A percentile compares a stretch with the other conserved stretches of the same genome.
Evolutionary conservation across 176 grass and related monocot genomes (phyloP).

Genomic region (Chrysopogon serrulatus): DNA sequence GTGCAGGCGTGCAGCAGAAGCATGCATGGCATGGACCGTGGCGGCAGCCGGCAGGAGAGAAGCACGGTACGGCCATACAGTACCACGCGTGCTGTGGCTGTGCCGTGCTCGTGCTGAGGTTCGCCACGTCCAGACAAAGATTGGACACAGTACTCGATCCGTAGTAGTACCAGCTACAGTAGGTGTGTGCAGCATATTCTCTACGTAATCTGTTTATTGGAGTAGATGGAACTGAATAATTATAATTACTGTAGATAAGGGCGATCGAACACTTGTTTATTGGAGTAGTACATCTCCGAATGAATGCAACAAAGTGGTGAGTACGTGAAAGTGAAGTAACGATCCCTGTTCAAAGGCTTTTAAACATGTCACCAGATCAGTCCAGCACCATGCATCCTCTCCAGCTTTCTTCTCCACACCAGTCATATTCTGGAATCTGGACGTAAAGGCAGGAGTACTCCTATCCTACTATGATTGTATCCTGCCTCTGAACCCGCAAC

Average conservation of each 20-base stretch:
- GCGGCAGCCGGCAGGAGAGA: background rate
- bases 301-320: background rate
- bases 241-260: background rate
- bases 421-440: background rate
- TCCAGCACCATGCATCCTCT: background rate
- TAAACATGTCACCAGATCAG: background rate
- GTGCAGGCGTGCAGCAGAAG: background rate
- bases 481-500: background rate
- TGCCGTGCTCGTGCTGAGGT: background rate
- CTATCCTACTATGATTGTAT: background rate
- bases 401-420: no score
- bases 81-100: constrained; percentile 8
- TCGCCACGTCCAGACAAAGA: constrained; percentile 17
- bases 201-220: no score
- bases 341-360: background rate
- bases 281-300: background rate
- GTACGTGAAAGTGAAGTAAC: background rate
- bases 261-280: background rate
- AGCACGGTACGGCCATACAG: background rate
- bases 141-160: background rate
- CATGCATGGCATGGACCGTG: background rate
- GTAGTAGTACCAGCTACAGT: no score
- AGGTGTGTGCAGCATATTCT: no score
- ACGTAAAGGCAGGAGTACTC: background rate
- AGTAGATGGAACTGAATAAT: background rate